Evolutionary conservation across 2,329 filamentous ascomycete species (phyloP).

Genomic region (Monosporascus sp.): DNA sequence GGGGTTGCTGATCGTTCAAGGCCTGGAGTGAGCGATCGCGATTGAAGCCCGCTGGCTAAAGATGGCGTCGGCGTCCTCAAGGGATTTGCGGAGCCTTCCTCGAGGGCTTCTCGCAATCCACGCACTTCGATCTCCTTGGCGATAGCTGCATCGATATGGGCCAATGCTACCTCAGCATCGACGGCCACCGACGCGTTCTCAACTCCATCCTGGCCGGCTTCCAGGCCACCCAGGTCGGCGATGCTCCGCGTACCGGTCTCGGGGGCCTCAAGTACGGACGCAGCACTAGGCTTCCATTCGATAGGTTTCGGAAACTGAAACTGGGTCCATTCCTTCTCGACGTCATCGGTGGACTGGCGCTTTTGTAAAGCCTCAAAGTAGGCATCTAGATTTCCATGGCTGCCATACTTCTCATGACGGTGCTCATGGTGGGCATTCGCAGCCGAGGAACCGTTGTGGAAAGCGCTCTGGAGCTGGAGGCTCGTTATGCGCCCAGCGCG

Average conservation of each 20-base stretch:
- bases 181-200: constrained; percentile 33
- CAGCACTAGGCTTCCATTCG: constrained; percentile 71
- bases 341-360: constrained; percentile 40
- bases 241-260: constrained; percentile 53
- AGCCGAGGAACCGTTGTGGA: constrained; percentile 54
- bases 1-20: constrained; percentile 37
- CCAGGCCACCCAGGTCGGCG: constrained; percentile 25
- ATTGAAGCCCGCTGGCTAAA: constrained; percentile 33
- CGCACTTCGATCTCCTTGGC: constrained; percentile 59
- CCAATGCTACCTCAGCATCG: constrained; percentile 56
- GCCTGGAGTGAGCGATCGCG: constrained; percentile 35
- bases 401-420: constrained; percentile 43
- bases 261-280: constrained; percentile 50
- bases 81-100: constrained; percentile 27
- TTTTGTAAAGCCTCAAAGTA: constrained; percentile 90
- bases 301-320: constrained; percentile 85
- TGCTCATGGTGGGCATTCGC: constrained; percentile 50
- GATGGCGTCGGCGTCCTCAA: constrained; percentile 29
- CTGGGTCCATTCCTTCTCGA: constrained; percentile 82
- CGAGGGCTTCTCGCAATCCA: constrained; percentile 22
- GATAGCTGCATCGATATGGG: constrained; percentile 80
- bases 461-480: constrained; percentile 72
- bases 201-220: constrained; percentile 22
- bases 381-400: constrained; percentile 70
- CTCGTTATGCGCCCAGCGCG: constrained; percentile 50